Evolutionary conservation across 1,284 basidiomycete genomes (phyloP).

Genomic region (Irpex sp.): DNA sequence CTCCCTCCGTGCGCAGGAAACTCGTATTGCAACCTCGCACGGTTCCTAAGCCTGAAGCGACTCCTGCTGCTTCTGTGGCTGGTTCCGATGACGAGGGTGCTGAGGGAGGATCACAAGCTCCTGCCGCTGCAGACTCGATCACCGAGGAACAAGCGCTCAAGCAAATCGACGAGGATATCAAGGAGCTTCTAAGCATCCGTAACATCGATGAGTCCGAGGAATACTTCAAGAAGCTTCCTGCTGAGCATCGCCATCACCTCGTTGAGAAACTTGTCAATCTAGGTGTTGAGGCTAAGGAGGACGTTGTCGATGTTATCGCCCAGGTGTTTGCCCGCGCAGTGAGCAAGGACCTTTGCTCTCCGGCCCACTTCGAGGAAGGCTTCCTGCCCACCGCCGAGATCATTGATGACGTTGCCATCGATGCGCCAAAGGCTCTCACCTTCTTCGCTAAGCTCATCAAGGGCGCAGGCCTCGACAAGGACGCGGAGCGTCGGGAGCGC

Average conservation of each 20-base stretch:
- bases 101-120: conserved; percentile 13
- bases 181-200: conserved; percentile 74
- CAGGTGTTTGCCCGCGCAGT: conserved; percentile 60
- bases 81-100: conserved; percentile 53
- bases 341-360: conserved; percentile 51
- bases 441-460: conserved; percentile 75
- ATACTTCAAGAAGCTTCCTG: conserved; percentile 74
- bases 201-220: conserved; percentile 85
- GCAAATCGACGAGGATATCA: conserved; percentile 79
- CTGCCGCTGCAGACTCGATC: conserved; percentile 41
- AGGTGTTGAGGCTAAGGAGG: conserved; percentile 80
- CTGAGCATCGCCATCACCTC: conserved; percentile 59
- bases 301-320: conserved; percentile 78
- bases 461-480: conserved; percentile 50
- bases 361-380: conserved; percentile 60
- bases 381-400: conserved; percentile 67
- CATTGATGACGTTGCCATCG: conserved; percentile 85
- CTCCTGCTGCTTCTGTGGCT: conserved; percentile 48
- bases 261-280: conserved; percentile 72
- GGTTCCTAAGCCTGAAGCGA: conserved; percentile 46
- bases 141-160: conserved; percentile 69
- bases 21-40: conserved; percentile 67
- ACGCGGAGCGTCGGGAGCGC: conserved; percentile 52
- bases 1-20: conserved; percentile 60
- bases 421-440: conserved; percentile 83